Conservation (phyloP, 2,329 filamentous ascomycete species). For the Periconia digitata region DNA sequence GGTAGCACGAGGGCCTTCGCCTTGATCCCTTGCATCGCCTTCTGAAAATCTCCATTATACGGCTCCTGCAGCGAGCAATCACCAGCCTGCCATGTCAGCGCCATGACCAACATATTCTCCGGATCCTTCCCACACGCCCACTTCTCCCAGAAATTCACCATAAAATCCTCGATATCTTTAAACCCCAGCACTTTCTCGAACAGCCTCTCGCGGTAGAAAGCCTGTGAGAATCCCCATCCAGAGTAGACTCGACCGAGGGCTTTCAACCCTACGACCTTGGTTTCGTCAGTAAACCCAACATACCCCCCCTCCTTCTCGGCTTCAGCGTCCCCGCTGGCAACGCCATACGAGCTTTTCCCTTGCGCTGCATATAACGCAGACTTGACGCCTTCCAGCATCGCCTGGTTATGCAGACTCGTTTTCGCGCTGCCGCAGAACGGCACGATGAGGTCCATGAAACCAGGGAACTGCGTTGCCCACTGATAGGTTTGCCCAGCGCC, state of each 20-base stretch:
- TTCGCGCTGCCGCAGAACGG: constrained; percentile 69
- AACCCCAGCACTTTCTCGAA: constrained; percentile 67
- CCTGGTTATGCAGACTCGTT: constrained; percentile 67
- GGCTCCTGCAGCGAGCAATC: constrained; percentile 70
- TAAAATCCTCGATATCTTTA: constrained; percentile 71
- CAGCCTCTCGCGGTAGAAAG: constrained; percentile 74
- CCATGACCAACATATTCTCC: constrained; percentile 73
- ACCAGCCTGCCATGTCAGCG: constrained; percentile 76
- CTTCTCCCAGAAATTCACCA: constrained; percentile 73
- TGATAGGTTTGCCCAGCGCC: constrained; percentile 67
- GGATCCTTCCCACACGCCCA: constrained; percentile 76
- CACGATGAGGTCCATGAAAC: constrained; percentile 66
- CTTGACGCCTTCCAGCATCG: constrained; percentile 68
- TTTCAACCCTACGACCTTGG: constrained; percentile 62
- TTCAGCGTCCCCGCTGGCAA: constrained; percentile 34
- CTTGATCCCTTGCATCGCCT: constrained; percentile 66
- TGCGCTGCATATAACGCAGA: constrained; percentile 61
- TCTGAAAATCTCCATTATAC: constrained; percentile 67
- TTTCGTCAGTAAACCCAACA: constrained; percentile 55
- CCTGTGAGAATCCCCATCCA: constrained; percentile 78
- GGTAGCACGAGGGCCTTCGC: constrained; percentile 73
- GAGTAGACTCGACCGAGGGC: constrained; percentile 76
- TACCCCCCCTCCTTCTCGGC: constrained; percentile 42
- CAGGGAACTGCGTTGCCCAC: constrained; percentile 64
- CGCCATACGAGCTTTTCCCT: constrained; percentile 55